Conservation (phyloP, 2,329 filamentous ascomycete genomes). For the Simplicillium sp. region DNA sequence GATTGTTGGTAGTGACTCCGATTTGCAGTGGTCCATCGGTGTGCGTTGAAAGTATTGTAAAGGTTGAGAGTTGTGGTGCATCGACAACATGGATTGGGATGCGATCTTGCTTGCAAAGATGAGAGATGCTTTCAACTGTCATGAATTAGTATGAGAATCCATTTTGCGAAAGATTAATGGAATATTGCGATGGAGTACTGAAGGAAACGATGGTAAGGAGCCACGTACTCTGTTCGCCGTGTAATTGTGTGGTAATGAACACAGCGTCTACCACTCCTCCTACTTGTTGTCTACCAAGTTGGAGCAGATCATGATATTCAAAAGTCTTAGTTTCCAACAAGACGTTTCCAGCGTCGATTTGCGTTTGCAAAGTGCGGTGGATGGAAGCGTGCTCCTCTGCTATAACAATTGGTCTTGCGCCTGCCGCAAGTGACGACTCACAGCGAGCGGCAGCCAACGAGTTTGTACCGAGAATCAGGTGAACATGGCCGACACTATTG, state of each 20-base stretch:
- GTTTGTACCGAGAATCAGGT: not conserved
- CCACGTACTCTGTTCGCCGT: conserved; percentile 19
- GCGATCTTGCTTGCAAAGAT: conserved; percentile 41
- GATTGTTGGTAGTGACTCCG: conserved; percentile 88
- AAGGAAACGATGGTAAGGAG: not conserved
- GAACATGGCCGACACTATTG: not conserved
- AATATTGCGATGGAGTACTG: too few species aligned
- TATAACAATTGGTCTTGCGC: not conserved
- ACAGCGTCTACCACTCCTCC: not conserved
- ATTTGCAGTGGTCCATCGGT: conserved; percentile 87
- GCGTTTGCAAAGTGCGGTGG: not conserved
- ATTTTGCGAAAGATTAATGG: too few species aligned
- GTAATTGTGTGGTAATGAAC: conserved; percentile 19
- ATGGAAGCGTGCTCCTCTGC: not conserved
- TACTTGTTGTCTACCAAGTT: not conserved
- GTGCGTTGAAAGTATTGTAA: conserved; percentile 81
- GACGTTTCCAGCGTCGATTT: not conserved
- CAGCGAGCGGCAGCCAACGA: not conserved
- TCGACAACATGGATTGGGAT: conserved; percentile 93
- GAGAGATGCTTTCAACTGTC: conserved; percentile 28
- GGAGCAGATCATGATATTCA: not conserved
- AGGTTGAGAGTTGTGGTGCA: conserved; percentile 74
- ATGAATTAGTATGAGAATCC: too few species aligned
- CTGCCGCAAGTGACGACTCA: not conserved
- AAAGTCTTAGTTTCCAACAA: not conserved